phyloP scores from a whole-genome alignment of 805 yeast species.

The Candida pseudoglaebosa region DNA sequence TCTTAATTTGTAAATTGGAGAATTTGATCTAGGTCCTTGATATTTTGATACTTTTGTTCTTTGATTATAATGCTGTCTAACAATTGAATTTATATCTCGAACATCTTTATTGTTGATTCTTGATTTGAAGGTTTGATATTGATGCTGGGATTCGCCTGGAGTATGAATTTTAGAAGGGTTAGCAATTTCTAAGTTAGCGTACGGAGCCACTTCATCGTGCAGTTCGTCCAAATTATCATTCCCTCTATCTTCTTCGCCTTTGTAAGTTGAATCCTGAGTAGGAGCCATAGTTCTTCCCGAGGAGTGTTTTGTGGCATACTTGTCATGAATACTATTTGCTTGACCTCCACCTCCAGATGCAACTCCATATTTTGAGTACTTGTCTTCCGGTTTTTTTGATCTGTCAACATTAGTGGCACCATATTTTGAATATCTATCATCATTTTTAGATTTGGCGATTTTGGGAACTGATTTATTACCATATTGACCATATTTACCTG shows the following conservation, averaged over 20 bases:
- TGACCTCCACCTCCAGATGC: neutral
- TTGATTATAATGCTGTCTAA: conserved; percentile 81
- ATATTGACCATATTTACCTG: conserved; percentile 37
- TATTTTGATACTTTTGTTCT: conserved; percentile 66
- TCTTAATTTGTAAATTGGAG: conserved; percentile 82
- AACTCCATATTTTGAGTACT: conserved; percentile 11
- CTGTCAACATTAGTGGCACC: conserved; percentile 1
- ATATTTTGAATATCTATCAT: conserved; percentile 18
- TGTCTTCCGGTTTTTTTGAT: neutral
- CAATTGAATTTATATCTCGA: conserved; percentile 58
- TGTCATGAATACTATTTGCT: too few relatives aligned
- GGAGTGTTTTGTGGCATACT: too few relatives aligned
- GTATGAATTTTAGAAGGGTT: conserved; percentile 17
- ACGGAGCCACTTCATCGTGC: conserved; percentile 14
- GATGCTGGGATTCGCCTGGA: conserved; percentile 7
- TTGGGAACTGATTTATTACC: conserved; percentile 19
- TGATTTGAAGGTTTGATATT: conserved; percentile 38
- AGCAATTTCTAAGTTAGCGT: conserved; percentile 19
- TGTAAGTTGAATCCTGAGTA: conserved; percentile 1
- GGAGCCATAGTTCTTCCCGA: neutral
- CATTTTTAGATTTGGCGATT: conserved; percentile 2
- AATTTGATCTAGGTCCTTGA: conserved; percentile 57
- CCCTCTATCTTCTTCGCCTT: conserved; percentile 6
- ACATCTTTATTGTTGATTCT: conserved; percentile 29
- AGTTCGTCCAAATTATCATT: conserved; percentile 7